Conservation (phyloP, 2,329 filamentous ascomycete genomes). For the Fusarium decemcellulare region DNA sequence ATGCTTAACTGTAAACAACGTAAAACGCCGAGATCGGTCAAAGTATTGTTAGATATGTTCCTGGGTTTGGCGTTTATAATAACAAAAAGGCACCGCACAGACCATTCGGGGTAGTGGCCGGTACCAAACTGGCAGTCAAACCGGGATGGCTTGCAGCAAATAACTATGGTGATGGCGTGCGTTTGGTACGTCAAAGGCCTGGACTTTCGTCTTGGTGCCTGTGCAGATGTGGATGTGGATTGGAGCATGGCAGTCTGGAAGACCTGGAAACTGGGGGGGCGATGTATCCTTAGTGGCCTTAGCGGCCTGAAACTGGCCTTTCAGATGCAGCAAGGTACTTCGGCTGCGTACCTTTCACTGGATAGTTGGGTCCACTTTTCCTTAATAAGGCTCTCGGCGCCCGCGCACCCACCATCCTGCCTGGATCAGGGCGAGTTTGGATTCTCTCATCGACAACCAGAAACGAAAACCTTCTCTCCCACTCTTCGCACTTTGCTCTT, state of each 20-base stretch:
- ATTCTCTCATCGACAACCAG: constrained; percentile 33
- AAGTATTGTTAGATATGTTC: neutral
- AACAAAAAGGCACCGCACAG: constrained; percentile 3
- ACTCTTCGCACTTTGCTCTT: constrained; percentile 26
- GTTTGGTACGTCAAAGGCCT: constrained; percentile 36
- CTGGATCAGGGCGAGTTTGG: constrained; percentile 29
- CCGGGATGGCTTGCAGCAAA: constrained; percentile 6
- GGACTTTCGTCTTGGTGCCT: constrained; percentile 37
- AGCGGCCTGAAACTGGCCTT: constrained; percentile 38
- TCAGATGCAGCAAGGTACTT: constrained; percentile 24
- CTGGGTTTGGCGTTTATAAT: constrained; percentile 12
- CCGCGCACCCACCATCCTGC: constrained; percentile 28
- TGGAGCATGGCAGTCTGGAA: constrained; percentile 21
- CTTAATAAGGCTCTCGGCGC: constrained; percentile 33
- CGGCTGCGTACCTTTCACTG: constrained; percentile 11
- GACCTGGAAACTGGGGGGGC: constrained; percentile 25
- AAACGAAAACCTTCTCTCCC: constrained; percentile 43
- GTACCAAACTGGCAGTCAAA: constrained; percentile 19
- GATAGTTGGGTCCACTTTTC: constrained; percentile 34
- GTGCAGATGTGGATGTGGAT: constrained; percentile 21
- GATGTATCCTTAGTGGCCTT: constrained; percentile 1
- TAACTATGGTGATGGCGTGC: constrained; percentile 34
- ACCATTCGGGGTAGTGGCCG: constrained; percentile 13
- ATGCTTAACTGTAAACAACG: too few relatives aligned
- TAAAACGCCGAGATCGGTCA: too few relatives aligned